phyloP scores from a whole-genome alignment of 1,284 basidiomycete species.

The Rhodotorula sp. region DNA sequence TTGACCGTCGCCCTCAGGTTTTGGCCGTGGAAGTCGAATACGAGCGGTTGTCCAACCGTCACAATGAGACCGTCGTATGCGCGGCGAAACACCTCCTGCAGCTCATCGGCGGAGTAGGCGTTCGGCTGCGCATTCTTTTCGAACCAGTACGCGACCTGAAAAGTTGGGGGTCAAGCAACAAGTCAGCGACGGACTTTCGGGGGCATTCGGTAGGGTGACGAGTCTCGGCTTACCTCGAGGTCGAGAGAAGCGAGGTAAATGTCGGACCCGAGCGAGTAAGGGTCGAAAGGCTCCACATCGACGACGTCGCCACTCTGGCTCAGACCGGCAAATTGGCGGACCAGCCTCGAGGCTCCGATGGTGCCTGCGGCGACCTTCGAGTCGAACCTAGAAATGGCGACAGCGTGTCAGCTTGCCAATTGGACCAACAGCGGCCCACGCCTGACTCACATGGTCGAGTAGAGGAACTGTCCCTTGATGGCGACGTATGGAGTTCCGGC shows the following conservation, averaged over 20 bases:
- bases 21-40: constrained; percentile 88
- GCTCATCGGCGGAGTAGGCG: constrained; percentile 76
- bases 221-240: constrained; percentile 29
- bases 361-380: constrained; percentile 43
- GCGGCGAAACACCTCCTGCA: constrained; percentile 67
- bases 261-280: constrained; percentile 19
- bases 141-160: constrained; percentile 37
- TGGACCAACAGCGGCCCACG: not conserved
- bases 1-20: constrained; percentile 74
- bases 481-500: constrained; percentile 32
- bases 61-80: constrained; percentile 64
- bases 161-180: too few relatives aligned
- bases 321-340: constrained; percentile 72
- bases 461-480: constrained; percentile 40
- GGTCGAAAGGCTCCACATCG: constrained; percentile 63
- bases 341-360: constrained; percentile 58
- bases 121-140: constrained; percentile 38
- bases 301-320: constrained; percentile 73
- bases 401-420: not conserved
- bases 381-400: constrained; percentile 31
- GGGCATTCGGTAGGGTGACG: too few relatives aligned
- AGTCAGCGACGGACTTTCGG: too few relatives aligned
- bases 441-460: constrained; percentile 32
- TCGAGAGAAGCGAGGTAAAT: constrained; percentile 37
- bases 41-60: constrained; percentile 66